phyloP scores from a whole-genome alignment of 2,329 filamentous ascomycete species.

The Colletotrichum cordylinicola region DNA sequence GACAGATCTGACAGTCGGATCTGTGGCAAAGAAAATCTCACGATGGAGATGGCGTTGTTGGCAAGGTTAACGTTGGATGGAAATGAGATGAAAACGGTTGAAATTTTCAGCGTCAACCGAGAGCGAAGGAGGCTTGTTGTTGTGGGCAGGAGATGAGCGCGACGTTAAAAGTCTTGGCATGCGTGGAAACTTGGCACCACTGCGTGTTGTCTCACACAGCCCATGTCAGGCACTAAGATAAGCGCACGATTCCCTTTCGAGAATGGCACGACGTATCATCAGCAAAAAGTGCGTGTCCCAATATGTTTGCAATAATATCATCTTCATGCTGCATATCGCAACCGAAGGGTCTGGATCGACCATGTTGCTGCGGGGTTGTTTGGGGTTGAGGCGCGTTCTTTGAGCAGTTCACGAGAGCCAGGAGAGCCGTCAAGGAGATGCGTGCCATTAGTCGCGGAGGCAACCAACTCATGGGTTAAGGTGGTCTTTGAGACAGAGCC shows the following conservation, averaged over 20 bases:
- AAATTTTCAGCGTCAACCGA: not conserved
- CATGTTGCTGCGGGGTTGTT: not conserved
- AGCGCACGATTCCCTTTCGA: not conserved
- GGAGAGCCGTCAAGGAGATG: not conserved
- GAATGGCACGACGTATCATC: not conserved
- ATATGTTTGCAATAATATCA: not conserved
- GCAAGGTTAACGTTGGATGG: not conserved
- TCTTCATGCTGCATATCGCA: not conserved
- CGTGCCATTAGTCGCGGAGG: not conserved
- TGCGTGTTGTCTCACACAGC: not conserved
- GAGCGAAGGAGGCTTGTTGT: not conserved
- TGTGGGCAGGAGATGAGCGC: not conserved
- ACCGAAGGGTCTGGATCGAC: not conserved
- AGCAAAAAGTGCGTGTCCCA: not conserved
- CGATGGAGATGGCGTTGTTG: not conserved
- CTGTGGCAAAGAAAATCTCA: not conserved
- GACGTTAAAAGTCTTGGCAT: slow-evolving; percentile 10
- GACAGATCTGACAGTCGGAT: not conserved
- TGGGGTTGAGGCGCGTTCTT: not conserved
- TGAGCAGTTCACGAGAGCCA: not conserved
- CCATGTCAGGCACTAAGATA: not conserved
- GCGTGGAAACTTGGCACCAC: not conserved
- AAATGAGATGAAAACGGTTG: not conserved
- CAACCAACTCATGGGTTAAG: not conserved
- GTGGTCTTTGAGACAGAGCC: not conserved